These are phyloP conservation scores for Rhytidhysteron rufulum DNA, from an alignment of 2,329 filamentous ascomycete species.

Conservation along the genomic window DNA sequence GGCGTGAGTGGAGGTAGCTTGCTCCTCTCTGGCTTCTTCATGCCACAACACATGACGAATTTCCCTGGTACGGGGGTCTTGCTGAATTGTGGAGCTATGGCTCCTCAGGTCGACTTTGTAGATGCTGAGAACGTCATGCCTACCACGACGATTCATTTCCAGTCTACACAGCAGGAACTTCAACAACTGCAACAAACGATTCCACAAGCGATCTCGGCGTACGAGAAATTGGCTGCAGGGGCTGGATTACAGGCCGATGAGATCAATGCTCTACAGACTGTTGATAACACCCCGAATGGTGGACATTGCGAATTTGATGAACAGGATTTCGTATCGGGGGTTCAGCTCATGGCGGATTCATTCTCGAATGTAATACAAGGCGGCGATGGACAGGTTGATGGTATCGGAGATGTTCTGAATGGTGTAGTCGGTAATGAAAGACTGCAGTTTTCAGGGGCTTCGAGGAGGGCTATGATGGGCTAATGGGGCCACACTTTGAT, in stretches of 20 bases:
- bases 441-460: slow-evolving; percentile 36
- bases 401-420: slow-evolving; percentile 49
- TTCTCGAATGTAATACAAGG: slow-evolving; percentile 53
- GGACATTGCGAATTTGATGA: slow-evolving; percentile 59
- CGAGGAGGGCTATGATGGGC: too few relatives aligned
- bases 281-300: slow-evolving; percentile 53
- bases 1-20: slow-evolving; percentile 55
- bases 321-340: slow-evolving; percentile 51
- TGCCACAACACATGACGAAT: slow-evolving; percentile 53
- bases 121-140: slow-evolving; percentile 41
- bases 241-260: slow-evolving; percentile 44
- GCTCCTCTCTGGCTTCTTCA: slow-evolving; percentile 55
- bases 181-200: slow-evolving; percentile 48
- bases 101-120: slow-evolving; percentile 51
- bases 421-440: slow-evolving; percentile 50
- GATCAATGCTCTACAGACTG: slow-evolving; percentile 53
- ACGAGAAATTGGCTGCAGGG: slow-evolving; percentile 45
- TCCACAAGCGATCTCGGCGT: slow-evolving; percentile 49
- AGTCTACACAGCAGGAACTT: slow-evolving; percentile 53
- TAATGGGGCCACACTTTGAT: too few relatives aligned
- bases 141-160: slow-evolving; percentile 54
- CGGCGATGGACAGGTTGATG: slow-evolving; percentile 48
- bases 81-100: slow-evolving; percentile 54
- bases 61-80: slow-evolving; percentile 51
- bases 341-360: slow-evolving; percentile 54